Evolutionary conservation across 2,329 filamentous ascomycete genomes (phyloP), one percentile per base, ranked within the genome.

Genomic region (Tolypocladium tropicale): DNA sequence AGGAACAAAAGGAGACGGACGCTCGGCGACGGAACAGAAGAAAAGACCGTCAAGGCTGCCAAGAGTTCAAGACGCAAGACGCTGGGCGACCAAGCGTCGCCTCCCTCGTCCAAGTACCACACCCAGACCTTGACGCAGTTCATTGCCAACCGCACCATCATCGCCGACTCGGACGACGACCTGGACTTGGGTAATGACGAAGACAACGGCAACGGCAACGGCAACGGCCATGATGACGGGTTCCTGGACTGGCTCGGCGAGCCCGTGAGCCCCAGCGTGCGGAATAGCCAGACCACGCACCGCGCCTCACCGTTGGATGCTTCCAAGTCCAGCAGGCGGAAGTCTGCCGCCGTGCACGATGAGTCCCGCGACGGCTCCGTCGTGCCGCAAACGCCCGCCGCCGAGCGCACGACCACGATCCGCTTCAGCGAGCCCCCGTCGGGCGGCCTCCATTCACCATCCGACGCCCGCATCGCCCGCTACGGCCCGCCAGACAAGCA

Each of bases 361-460:
- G 30, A 21, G 34, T 60, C 59, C 7, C 67, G 68, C 2, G 65
- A 72, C 39, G 64, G 65, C 25, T 71, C 72, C 1, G 58, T 71
- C n/a, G 64, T 74, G 6, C 75, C 75, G 0, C 72, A 76, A 56
- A 79, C 76, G 6, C 76, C 76, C 0, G 59, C 60, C 18, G 28
- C 46, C 1, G 70, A 69, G 53, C 64, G 60, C 11, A 56, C 54
- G 53, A 56, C 55, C 5, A 25, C 58, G 12, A 64, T 64, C 21
- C 68, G 67, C 37, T 61, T 69, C 2, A 74, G 78, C 58, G 73
- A 78, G 7, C 76, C 76, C 2, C 76, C 75, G 0, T 78, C 77
- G 0, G 73, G 58, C 53, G 62, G 58, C 57, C 55, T 59, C 12
- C 70, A 71, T 3, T 75, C 75, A 7, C 74, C 74, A 0, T 70